Conservation (phyloP, 352 stramenopile species). For the Elongisporangium anandrum region DNA sequence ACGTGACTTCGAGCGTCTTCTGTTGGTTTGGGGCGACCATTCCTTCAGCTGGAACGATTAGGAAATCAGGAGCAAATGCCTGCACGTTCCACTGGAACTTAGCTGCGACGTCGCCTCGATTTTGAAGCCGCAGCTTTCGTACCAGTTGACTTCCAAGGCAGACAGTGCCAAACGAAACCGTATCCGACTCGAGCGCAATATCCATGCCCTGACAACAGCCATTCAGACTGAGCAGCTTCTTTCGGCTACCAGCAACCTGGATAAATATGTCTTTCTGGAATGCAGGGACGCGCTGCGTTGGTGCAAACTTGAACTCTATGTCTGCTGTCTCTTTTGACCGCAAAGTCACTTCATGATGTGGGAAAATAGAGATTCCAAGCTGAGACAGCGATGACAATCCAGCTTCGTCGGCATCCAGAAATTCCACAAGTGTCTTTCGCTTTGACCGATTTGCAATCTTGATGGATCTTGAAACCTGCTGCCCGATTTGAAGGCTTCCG, state of each 20-base stretch:
- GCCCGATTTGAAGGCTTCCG: constrained; percentile 78
- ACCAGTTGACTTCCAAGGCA: constrained; percentile 84
- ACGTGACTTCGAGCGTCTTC: constrained; percentile 88
- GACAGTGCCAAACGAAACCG: constrained; percentile 87
- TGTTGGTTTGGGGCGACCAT: constrained; percentile 81
- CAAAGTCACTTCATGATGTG: constrained; percentile 55
- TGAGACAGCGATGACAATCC: constrained; percentile 27
- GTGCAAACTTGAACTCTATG: constrained; percentile 73
- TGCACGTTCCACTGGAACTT: constrained; percentile 85
- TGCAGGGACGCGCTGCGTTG: constrained; percentile 48
- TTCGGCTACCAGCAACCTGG: constrained; percentile 55
- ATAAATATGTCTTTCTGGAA: constrained; percentile 71
- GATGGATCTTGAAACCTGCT: constrained; percentile 62
- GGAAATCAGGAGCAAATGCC: constrained; percentile 80
- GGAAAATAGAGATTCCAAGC: constrained; percentile 63
- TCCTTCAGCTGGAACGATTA: constrained; percentile 74
- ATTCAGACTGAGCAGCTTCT: constrained; percentile 75
- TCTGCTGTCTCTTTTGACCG: constrained; percentile 72
- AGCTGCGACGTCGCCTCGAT: constrained; percentile 85
- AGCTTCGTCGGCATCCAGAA: constrained; percentile 26
- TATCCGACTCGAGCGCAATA: constrained; percentile 85
- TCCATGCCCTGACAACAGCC: constrained; percentile 91
- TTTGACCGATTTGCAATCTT: constrained; percentile 87
- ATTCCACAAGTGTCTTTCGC: constrained; percentile 58
- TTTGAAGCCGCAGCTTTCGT: constrained; percentile 85